Evolutionary conservation across 192 early-diverging fungal genomes (phyloP).

Genomic region (Coemansia aciculifera): DNA sequence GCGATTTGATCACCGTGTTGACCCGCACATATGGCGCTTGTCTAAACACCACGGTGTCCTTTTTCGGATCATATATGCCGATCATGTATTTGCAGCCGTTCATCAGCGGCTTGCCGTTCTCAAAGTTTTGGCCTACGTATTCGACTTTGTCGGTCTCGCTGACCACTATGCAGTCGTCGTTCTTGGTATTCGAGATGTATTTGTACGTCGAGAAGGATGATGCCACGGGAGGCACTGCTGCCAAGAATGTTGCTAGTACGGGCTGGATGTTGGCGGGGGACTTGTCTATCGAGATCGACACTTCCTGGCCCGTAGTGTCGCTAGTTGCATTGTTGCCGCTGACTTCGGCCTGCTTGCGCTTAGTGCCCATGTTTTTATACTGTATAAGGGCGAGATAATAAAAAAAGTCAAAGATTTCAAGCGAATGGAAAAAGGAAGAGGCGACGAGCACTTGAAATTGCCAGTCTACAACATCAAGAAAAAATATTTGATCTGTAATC

Average conservation of each 20-base stretch:
- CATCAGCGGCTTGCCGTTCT: slow-evolving; percentile 42
- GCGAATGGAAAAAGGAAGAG: neutral
- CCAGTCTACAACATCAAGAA: neutral
- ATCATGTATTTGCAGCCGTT: slow-evolving; percentile 66
- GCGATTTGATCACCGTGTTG: slow-evolving; percentile 67
- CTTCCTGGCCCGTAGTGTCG: slow-evolving; percentile 11
- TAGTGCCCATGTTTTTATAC: slow-evolving; percentile 25
- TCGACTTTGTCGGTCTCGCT: slow-evolving; percentile 74
- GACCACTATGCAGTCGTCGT: slow-evolving; percentile 52
- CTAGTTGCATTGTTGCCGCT: neutral
- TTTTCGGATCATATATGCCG: slow-evolving; percentile 74
- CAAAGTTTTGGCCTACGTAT: slow-evolving; percentile 73
- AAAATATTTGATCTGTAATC: slow-evolving; percentile 12
- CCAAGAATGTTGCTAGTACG: slow-evolving; percentile 46
- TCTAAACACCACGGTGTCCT: slow-evolving; percentile 68
- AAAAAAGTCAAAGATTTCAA: neutral
- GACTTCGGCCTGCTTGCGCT: slow-evolving; percentile 37
- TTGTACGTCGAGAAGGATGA: slow-evolving; percentile 47
- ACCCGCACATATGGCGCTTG: slow-evolving; percentile 68
- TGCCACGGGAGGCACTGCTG: slow-evolving; percentile 37
- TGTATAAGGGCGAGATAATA: neutral
- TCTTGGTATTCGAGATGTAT: slow-evolving; percentile 12
- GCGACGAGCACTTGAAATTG: neutral
- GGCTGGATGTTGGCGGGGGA: slow-evolving; percentile 45
- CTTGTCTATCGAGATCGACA: slow-evolving; percentile 40